These are phyloP conservation scores for Blastobotrys chiropterorum DNA, from an alignment of 805 yeast species.

Conservation along the genomic window DNA sequence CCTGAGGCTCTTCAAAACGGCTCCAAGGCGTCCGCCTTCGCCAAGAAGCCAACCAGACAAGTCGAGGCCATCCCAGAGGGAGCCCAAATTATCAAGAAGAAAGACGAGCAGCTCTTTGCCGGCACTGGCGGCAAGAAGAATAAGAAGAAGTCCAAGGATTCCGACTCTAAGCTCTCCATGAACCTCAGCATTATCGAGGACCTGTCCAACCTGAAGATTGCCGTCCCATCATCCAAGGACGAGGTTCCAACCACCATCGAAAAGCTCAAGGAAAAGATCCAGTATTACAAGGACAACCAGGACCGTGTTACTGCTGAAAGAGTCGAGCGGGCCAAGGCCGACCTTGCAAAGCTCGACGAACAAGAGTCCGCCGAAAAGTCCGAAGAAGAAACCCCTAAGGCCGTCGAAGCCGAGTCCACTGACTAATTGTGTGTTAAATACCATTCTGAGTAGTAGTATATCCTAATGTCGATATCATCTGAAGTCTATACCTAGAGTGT, in stretches of 20 bases:
- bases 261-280: conserved; percentile 65
- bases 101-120: conserved; percentile 53
- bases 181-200: conserved; percentile 76
- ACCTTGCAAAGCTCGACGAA: conserved; percentile 59
- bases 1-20: conserved; percentile 18
- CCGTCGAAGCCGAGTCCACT: neutral
- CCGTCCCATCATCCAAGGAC: conserved; percentile 9
- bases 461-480: too few relatives aligned
- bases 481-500: too few relatives aligned
- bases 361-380: neutral
- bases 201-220: conserved; percentile 57
- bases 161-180: conserved; percentile 50
- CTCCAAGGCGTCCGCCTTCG: conserved; percentile 29
- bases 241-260: conserved; percentile 45
- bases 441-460: neutral
- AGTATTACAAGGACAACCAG: conserved; percentile 62
- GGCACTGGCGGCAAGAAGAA: conserved; percentile 49
- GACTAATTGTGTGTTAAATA: neutral
- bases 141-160: conserved; percentile 35
- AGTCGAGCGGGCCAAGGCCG: conserved; percentile 69
- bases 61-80: conserved; percentile 56
- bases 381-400: neutral
- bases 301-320: conserved; percentile 74
- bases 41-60: conserved; percentile 25
- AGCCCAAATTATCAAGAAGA: conserved; percentile 56